These are phyloP conservation scores for Alternaria solani DNA, from an alignment of 2,329 filamentous ascomycete species.

Conservation along the genomic window DNA sequence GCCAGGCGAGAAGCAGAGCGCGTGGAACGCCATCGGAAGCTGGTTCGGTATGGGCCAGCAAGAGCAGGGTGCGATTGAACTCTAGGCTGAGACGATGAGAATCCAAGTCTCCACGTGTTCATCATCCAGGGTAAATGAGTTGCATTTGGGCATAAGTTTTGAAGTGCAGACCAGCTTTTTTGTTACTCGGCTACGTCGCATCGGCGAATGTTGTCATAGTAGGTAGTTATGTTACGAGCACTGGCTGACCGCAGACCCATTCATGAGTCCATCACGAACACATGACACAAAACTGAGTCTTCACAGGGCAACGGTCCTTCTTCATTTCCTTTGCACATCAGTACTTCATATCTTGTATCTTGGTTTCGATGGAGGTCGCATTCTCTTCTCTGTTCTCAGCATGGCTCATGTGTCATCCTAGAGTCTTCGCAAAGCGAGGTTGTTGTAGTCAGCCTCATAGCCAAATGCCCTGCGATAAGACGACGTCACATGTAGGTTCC, in stretches of 20 bases:
- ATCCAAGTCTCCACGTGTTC: too few relatives aligned
- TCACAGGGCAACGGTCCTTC: too few relatives aligned
- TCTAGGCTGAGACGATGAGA: constrained; percentile 17
- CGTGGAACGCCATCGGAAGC: constrained; percentile 37
- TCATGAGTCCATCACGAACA: background rate
- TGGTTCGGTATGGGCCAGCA: constrained; percentile 41
- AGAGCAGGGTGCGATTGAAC: constrained; percentile 28
- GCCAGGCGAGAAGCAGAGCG: constrained; percentile 70
- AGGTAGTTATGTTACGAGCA: background rate
- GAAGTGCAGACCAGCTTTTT: too few relatives aligned
- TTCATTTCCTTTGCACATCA: background rate
- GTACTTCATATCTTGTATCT: background rate
- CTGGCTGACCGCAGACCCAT: background rate
- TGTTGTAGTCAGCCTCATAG: background rate
- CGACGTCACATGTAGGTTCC: background rate
- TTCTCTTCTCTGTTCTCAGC: background rate
- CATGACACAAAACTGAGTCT: background rate
- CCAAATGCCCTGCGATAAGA: background rate
- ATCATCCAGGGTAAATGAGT: background rate
- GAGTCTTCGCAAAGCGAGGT: background rate
- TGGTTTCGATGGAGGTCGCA: too few relatives aligned
- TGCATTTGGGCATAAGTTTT: too few relatives aligned
- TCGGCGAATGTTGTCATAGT: too few relatives aligned
- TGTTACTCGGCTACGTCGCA: background rate
- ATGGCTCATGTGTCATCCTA: too few relatives aligned